Base-by-base conservation (phyloP, 495 filamentous ascomycete species). In the Xylaria castorea region DNA sequence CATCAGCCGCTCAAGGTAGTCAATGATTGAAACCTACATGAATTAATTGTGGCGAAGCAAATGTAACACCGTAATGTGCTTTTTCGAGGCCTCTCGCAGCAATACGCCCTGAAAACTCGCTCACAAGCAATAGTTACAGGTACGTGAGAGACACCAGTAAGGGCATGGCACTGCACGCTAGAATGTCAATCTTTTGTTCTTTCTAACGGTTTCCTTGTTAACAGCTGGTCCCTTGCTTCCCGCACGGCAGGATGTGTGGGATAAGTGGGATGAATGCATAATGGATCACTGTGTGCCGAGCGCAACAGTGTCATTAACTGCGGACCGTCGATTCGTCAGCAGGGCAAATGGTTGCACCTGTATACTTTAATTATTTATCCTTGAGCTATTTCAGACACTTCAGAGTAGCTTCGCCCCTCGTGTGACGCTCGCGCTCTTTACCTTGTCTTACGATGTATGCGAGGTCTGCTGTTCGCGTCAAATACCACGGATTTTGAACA, bases 171-270 rank as follows among this genome's bases (percentile, higher is more conserved):
- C 3, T 53, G 20, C n/a, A 27, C 12, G 5, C 5, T 38, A 25
- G n/a, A 25, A 34, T 40, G 12, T 22, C 5, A 14, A 62, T n/a
- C 6, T 62, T 42, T 40, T 16, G 60, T 38, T 42, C 14, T 42
- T 40, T 60, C 53, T 8, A 18, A 11, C 51, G 6, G 50, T 30
- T 46, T 36, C 50, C 34, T 58, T 53, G 48, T 44, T 22, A 32
- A 57, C 5, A 57, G 20, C 46, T 67, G 16, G 46, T 22, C 51
- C 66, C 53, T 69, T 69, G 67, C 67, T 46, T 69, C 67, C 67
- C 67, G 67, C 67, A 60, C 67, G 67, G 67, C 67, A 61, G 51
- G 67, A 69, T 60, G 27, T 61, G 65, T 67, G 51, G 67, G 53
- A 69, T 48, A 38, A 60, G 65, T 67, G 51, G 67, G 53, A 69